Base-by-base conservation (phyloP, 495 filamentous ascomycete genomes). In the Penicillium verhagenii region DNA sequence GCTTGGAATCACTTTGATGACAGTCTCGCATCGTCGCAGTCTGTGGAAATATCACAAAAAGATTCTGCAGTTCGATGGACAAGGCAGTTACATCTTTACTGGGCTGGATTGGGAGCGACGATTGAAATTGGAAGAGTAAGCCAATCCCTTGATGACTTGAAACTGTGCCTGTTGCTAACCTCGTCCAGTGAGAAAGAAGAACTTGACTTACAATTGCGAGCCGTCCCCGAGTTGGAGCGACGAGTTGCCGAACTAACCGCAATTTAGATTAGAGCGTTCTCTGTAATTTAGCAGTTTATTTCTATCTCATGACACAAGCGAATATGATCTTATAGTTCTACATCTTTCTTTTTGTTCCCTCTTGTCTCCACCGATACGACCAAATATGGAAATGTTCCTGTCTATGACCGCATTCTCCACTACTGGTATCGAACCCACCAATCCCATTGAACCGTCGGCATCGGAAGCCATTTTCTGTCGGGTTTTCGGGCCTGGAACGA, bases 21-120 rank as follows among this genome's bases (percentile, higher is more conserved):
- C 94, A 0, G 94, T 98, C 3, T 89, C 84, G 51, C 94, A 98
- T 70, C 76, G 94, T 0, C 74, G 92, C 21, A 96, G 91, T 75
- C 69, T 98, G 59, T 98, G 94, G 94, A 90, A 93, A 69, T 97
- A 97, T 65, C 94, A 98, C 70, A 86, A 80, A 57, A 87, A 85
- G 67, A 96, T 97, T 51, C 70, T 98, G 65, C 94, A 97, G 69
- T 98, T 98, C 67, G 94, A 98, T 68, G 95, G 94, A 1, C 88
- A 96, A 66, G 94, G 95, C 0, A 75, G 88, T 16, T 96, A 90
- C 66, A 83, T 97, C 14, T 98, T 97, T 69, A 94, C 92, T 2
- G 83, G 84, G 44, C 72, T 98, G 26, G 94, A 98, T 73, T 92
- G 93, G 55, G 93, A 97, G 63, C 85, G 79, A 70, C 79, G 94